Base-by-base conservation (phyloP, 1,284 basidiomycete genomes). In the Rhodotorula sp. region DNA sequence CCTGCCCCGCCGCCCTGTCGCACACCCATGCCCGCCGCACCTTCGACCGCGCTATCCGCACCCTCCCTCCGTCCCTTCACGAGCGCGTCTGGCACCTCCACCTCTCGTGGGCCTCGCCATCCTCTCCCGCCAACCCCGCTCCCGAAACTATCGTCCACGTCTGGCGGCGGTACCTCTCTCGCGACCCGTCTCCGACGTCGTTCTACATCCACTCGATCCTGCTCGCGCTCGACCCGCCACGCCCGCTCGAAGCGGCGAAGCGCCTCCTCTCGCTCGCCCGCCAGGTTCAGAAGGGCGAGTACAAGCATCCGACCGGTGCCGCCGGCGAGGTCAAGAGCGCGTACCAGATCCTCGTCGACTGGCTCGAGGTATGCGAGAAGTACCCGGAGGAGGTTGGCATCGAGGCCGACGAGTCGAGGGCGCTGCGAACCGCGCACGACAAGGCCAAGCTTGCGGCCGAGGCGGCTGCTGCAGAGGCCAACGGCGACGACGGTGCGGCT, bases 291-390 rank as follows among this genome's bases (percentile, higher is more conserved):
- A 17, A 50, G 14, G 70, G 70, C 19, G 44, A 63, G 53, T 63
- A 55, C 53, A 63, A 63, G 27, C 54, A 70, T 19, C 90, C 90
- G 79, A 92, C 96, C 1, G 86, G 89, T 1, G 85, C 88, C 62
- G 94, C 93, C 46, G 88, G 90, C 66, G 94, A 98, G 79, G 92
- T 91, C 61, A 99, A 98, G 83, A 96, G 93, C 74, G 90, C 96
- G 0, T 97, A 97, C 79, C 94, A 98, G 79, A 85, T 99, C 5
- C 87, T 99, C 41, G 88, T 90, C 70, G 93, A 97, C 76, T 99
- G 92, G 87, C 86, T 99, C 50, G 92, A 97, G 55, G 88, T 98
- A 7, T 90, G 92, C 48, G 95, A 98, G 80, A 88, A 89, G 75
- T 91, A 90, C 79, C 88, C 95, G 0, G 96, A 98, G 61, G 91